These are phyloP conservation scores for Triticum turgidum DNA, from an alignment of 176 grass and related monocot species.

Conservation along the genomic window DNA sequence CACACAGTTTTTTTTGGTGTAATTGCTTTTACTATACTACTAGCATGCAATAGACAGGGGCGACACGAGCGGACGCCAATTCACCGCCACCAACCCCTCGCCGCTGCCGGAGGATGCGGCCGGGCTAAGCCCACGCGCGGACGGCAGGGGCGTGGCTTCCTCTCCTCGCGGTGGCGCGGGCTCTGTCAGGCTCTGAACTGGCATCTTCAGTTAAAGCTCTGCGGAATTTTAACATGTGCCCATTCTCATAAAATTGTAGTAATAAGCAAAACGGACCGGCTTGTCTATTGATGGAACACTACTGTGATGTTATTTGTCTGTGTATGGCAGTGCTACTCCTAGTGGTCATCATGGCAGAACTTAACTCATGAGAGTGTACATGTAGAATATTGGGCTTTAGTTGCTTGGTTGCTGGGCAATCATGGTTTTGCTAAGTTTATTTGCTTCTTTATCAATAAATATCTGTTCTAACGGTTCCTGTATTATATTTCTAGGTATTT, in stretches of 20 bases:
- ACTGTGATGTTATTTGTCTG: background rate
- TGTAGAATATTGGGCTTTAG: background rate
- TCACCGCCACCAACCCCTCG: too few species aligned
- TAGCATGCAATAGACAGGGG: too few species aligned
- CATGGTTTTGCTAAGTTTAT: background rate
- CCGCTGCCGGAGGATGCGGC: too few species aligned
- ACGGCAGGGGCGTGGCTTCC: too few species aligned
- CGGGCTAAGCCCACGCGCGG: too few species aligned
- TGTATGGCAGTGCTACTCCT: background rate
- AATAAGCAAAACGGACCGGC: background rate
- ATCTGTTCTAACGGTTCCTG: background rate
- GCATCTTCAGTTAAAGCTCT: background rate
- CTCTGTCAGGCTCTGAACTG: too few species aligned
- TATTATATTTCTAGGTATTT: slow-evolving; percentile 63
- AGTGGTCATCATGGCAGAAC: background rate
- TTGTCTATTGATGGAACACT: background rate
- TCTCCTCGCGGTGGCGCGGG: too few species aligned
- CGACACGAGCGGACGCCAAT: too few species aligned
- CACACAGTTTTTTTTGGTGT: too few species aligned
- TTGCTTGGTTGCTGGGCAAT: background rate
- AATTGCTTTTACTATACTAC: too few species aligned
- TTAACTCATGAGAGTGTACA: background rate
- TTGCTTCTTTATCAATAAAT: background rate
- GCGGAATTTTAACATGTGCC: background rate
- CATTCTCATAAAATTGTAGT: background rate